These are phyloP conservation scores for Xylariaceae sp. DNA, from an alignment of 2,329 filamentous ascomycete species.

Conservation along the genomic window DNA sequence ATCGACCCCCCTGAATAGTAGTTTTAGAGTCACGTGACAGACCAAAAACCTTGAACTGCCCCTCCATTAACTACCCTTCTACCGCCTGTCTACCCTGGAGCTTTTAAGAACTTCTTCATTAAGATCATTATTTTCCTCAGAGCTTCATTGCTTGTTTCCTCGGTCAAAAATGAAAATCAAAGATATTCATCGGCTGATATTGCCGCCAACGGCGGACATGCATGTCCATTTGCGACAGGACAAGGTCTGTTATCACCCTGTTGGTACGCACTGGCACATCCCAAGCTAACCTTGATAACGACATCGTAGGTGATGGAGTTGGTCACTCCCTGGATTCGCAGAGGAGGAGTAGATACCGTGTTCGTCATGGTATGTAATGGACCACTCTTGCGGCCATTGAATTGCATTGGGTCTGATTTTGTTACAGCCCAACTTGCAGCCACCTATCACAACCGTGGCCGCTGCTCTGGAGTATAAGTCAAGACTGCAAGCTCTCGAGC, in stretches of 20 bases:
- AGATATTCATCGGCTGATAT: constrained; percentile 40
- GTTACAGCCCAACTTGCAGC: constrained; percentile 16
- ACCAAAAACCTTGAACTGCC: too few relatives aligned
- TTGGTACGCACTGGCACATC: background rate
- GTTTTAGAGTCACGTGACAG: too few relatives aligned
- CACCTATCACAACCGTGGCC: constrained; percentile 36
- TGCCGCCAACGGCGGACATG: constrained; percentile 64
- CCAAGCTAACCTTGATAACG: constrained; percentile 1
- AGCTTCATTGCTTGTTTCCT: background rate
- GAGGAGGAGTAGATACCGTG: constrained; percentile 63
- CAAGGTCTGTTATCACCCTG: constrained; percentile 26
- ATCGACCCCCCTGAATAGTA: too few relatives aligned
- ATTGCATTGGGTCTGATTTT: constrained; percentile 12
- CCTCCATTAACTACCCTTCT: too few relatives aligned
- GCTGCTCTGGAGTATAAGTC: constrained; percentile 64
- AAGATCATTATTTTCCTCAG: background rate
- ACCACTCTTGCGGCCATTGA: constrained; percentile 7
- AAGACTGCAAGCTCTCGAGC: constrained; percentile 56
- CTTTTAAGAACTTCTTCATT: too few relatives aligned
- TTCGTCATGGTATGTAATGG: constrained; percentile 39
- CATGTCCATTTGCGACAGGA: constrained; percentile 70
- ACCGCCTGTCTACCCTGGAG: too few relatives aligned
- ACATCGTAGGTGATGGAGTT: constrained; percentile 49
- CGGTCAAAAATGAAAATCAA: constrained; percentile 33
- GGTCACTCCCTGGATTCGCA: constrained; percentile 50